Evolutionary conservation across 202 grass and related monocot species (phyloP), one percentile per base, ranked within the genome.

Genomic region (Panicum virgatum): DNA sequence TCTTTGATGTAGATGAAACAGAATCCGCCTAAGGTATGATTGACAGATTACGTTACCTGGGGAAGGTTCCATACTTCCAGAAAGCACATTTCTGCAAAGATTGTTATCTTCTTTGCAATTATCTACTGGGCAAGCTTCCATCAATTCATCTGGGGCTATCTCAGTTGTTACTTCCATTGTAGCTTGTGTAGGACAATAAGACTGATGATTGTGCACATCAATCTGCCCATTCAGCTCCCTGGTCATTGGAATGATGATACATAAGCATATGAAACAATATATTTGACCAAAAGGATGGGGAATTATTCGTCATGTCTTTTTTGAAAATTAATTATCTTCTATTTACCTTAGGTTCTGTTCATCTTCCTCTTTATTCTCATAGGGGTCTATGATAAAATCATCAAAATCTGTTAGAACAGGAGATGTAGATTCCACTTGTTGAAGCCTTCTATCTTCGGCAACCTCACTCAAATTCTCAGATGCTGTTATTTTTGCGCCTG

Each of bases 301-400:
- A 40, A 45, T 13, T 53, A 87, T 81, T 66, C 48, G 69, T 69
- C 40, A 62, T 52, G 80, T 89, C 2, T 34, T 34, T 34, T 34
- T 34, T 34, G 32, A 34, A 34, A 34, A 34, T 34, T 34, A 40
- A 39, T 13, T 46, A 87, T 81, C 75, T 42, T 69, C 58, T 34
- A 62, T 52, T 82, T 89, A 94, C 92, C 70, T 86, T 12, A 72
- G 74, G 14, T 71, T 86, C 22, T 91, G 90, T 18, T 86, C 47
- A 78, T 78, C 75, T 83, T 91, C 66, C 72, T 83, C 84, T 73
- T 89, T 86, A 73, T 68, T 82, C 80, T 82, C 88, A 59, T 90
- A 91, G 20, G 92, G 83, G 69, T 96, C 93, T 60, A 93, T 86
- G 63, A 96, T 92, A 83, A 96, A 92, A 86, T 89, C 93, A 19